Evolutionary conservation across 164 flowering plant genomes (phyloP).

Genomic region (Saururus chinensis): DNA sequence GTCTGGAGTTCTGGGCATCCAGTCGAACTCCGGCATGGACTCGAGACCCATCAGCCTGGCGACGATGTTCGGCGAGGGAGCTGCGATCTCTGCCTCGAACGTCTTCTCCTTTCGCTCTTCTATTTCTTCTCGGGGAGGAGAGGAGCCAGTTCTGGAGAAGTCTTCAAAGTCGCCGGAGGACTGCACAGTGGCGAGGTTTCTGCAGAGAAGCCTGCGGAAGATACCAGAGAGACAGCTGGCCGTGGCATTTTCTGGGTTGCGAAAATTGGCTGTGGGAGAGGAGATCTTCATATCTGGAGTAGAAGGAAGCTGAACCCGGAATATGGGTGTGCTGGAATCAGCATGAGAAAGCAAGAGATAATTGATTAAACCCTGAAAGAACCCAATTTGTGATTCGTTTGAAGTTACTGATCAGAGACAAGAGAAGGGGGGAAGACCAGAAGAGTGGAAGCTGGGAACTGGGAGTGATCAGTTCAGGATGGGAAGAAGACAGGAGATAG

Average conservation of each 20-base stretch:
- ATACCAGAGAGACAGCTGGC: slow-evolving; percentile 36
- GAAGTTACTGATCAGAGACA: too few relatives aligned
- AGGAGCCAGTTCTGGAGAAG: background rate
- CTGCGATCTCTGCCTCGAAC: slow-evolving; percentile 5
- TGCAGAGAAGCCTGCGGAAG: slow-evolving; percentile 31
- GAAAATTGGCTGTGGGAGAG: background rate
- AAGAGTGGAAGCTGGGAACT: too few relatives aligned
- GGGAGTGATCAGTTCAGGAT: too few relatives aligned
- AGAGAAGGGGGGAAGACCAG: too few relatives aligned
- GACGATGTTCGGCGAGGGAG: slow-evolving; percentile 30
- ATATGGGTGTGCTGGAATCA: too few relatives aligned
- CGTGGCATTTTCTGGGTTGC: slow-evolving; percentile 4
- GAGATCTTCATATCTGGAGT: background rate
- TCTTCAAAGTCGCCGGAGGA: background rate
- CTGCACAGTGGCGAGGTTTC: slow-evolving; percentile 9
- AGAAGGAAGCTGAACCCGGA: too few relatives aligned
- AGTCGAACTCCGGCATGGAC: slow-evolving; percentile 23
- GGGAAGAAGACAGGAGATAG: too few relatives aligned
- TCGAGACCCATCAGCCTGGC: slow-evolving; percentile 73
- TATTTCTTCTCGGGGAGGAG: background rate
- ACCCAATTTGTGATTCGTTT: too few relatives aligned
- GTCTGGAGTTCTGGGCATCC: slow-evolving; percentile 3
- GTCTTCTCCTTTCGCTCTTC: background rate
- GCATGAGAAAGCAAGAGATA: too few relatives aligned
- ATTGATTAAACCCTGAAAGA: too few relatives aligned